phyloP scores from a whole-genome alignment of 2,329 filamentous ascomycete species.

The Aspergillus sp. region DNA sequence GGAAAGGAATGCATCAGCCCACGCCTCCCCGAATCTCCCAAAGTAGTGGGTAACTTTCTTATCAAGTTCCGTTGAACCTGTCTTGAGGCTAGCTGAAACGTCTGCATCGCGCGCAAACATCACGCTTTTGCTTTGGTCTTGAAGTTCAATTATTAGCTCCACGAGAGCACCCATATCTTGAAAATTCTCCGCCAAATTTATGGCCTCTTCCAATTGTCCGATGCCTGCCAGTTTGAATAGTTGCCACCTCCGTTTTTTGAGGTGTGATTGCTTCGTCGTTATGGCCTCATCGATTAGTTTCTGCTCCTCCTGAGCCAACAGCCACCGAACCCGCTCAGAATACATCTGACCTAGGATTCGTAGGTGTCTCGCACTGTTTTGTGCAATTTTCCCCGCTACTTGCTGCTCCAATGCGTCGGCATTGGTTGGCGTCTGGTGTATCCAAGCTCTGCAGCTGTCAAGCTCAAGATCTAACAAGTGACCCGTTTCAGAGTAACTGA shows the following conservation, averaged over 20 bases:
- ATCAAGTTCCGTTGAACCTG: conserved; percentile 34
- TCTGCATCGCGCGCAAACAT: conserved; percentile 16
- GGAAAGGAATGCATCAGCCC: conserved; percentile 72
- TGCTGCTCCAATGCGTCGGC: conserved; percentile 34
- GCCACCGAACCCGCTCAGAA: conserved; percentile 61
- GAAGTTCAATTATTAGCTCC: conserved; percentile 45
- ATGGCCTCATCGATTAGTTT: conserved; percentile 51
- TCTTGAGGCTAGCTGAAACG: conserved; percentile 18
- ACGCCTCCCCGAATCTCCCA: conserved; percentile 50
- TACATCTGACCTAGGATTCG: conserved; percentile 59
- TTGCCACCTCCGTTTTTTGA: conserved; percentile 46
- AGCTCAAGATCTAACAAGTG: conserved; percentile 43
- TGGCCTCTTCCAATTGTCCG: conserved; percentile 57
- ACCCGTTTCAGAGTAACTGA: conserved; percentile 39
- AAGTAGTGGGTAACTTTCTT: conserved; percentile 49
- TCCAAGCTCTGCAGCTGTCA: conserved; percentile 41
- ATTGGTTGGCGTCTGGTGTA: conserved; percentile 31
- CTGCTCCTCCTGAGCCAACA: conserved; percentile 52
- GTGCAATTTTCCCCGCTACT: conserved; percentile 49
- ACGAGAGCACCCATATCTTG: conserved; percentile 64
- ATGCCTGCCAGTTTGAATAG: conserved; percentile 51
- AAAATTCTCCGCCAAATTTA: conserved; percentile 63
- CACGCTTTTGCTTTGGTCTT: conserved; percentile 36
- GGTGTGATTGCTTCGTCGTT: conserved; percentile 46
- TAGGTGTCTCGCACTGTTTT: conserved; percentile 55